These are phyloP conservation scores for Chrysosporium queenslandicum DNA, from an alignment of 2,329 filamentous ascomycete genomes.

Conservation along the genomic window DNA sequence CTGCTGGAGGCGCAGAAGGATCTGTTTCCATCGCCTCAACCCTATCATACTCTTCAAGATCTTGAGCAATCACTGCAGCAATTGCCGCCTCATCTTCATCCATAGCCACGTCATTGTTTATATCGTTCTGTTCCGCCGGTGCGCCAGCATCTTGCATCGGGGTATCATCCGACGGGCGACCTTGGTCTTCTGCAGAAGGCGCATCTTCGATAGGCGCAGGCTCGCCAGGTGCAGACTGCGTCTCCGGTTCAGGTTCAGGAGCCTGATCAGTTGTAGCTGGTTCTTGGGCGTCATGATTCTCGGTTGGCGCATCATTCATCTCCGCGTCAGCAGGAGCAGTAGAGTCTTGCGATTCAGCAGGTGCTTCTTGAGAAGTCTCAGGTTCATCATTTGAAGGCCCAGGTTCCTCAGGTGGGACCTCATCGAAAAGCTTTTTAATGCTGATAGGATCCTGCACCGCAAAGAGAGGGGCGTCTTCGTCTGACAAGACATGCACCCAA, in stretches of 20 bases:
- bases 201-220: not conserved
- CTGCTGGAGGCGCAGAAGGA: not conserved
- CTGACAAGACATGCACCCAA: conserved; percentile 33
- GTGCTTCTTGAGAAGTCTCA: not conserved
- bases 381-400: not conserved
- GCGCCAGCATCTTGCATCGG: conserved; percentile 6
- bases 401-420: not conserved
- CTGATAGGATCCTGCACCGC: not conserved
- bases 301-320: too few relatives aligned
- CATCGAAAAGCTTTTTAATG: not conserved
- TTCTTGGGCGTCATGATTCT: too few relatives aligned
- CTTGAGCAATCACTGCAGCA: conserved; percentile 25
- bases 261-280: not conserved
- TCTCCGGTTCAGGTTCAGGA: conserved; percentile 12
- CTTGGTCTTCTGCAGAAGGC: not conserved
- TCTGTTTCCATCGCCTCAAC: conserved; percentile 10
- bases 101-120: conserved; percentile 1
- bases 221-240: not conserved
- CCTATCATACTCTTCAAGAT: conserved; percentile 21
- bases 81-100: conserved; percentile 25
- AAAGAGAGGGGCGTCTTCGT: conserved; percentile 21
- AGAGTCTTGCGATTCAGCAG: not conserved
- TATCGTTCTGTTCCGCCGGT: not conserved
- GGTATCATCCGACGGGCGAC: not conserved
- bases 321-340: conserved; percentile 16